Evolutionary conservation across 257 asterid genomes (phyloP).

Genomic region (Solanum sparsipilum): DNA sequence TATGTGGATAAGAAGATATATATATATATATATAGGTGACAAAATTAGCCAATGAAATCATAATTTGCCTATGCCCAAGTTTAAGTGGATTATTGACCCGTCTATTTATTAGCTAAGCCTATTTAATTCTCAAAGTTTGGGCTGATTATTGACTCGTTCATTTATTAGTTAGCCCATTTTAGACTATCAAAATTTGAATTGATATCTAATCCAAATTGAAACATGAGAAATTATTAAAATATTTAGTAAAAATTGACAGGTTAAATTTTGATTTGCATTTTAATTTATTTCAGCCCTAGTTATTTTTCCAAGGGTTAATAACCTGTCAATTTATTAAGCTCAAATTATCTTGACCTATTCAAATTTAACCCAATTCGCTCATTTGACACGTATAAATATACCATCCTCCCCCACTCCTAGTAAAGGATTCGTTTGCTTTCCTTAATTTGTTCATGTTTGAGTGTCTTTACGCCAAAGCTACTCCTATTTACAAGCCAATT

Average conservation of each 20-base stretch:
- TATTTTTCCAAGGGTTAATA: neutral
- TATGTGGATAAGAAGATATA: neutral
- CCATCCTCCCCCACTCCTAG: neutral
- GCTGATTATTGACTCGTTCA: neutral
- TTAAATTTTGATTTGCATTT: neutral
- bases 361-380: neutral
- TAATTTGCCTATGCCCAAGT: neutral
- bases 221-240: neutral
- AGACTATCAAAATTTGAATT: neutral
- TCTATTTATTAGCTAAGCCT: neutral
- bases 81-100: neutral
- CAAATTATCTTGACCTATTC: neutral
- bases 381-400: neutral
- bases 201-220: neutral
- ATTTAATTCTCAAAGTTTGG: neutral
- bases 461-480: constrained; percentile 1
- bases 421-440: neutral
- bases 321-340: neutral
- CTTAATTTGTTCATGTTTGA: neutral
- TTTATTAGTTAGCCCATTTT: neutral
- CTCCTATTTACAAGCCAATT: neutral
- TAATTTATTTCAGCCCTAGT: neutral
- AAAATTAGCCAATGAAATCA: neutral
- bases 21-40: too few relatives aligned
- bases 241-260: neutral